Evolutionary conservation across 2,329 filamentous ascomycete species (phyloP), one percentile per base, ranked within the genome.

Genomic region (Verticillium longisporum): DNA sequence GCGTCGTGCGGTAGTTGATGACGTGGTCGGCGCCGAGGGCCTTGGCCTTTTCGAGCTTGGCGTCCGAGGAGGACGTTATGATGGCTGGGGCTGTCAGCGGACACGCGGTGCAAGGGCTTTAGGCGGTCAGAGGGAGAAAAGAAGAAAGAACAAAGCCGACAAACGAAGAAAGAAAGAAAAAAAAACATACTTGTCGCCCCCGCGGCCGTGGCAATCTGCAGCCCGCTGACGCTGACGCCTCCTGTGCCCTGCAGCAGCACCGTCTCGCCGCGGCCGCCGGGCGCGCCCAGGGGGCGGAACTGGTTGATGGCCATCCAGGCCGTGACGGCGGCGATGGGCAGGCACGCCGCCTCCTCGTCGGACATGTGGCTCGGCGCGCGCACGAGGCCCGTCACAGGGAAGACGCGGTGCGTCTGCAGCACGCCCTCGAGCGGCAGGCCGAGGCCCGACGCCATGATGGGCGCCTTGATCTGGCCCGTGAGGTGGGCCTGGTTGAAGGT

Each of bases 271-370:
- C 70, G 66, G 0, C 80, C 81, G 1, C 79, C 78, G 3, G 78
- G 77, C 58, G 82, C 73, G 0, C 83, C 83, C 0, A 83, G 67
- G 0, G 83, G 81, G 33, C 81, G 75, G 74, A 85, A 81, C 55
- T 83, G 81, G 70, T 88, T 88, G 66, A 89, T 76, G 9, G 82
- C 77, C 82, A 85, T 88, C 85, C 84, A 88, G 0, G 86, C 86
- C 2, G 87, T 88, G 34, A 88, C 77, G 1, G 78, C 79, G 0
- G 86, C 85, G 63, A 88, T 83, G 7, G 86, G 85, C 6, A 89
- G 69, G 54, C 83, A 85, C 21, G 78, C 76, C 0, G 84, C 87
- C 71, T 89, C 84, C 63, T 85, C 83, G 62, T 84, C 79, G 4
- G 74, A 78, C 58, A 89, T 67, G 68, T 88, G 84, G 1, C 75